phyloP scores from a whole-genome alignment of 352 stramenopile genomes.

The Phytopythium sindhum region DNA sequence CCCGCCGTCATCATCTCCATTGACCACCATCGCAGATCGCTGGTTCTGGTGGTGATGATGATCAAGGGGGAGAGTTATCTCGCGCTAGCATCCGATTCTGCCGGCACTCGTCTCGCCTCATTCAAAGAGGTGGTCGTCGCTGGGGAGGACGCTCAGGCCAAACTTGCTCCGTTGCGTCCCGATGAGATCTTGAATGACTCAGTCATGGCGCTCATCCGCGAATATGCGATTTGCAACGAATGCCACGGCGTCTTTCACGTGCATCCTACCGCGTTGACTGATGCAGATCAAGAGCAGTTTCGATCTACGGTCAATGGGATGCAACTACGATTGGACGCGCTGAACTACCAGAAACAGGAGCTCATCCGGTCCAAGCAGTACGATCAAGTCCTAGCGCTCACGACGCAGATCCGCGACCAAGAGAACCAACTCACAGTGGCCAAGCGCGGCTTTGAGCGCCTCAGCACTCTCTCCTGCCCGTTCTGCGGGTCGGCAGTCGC shows the following conservation, averaged over 20 bases:
- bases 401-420: constrained; percentile 19
- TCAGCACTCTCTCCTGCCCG: constrained; percentile 37
- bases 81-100: neutral
- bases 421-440: constrained; percentile 27
- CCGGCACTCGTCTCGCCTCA: constrained; percentile 1
- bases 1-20: constrained; percentile 20
- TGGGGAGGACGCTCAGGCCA: constrained; percentile 22
- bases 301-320: constrained; percentile 10
- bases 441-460: constrained; percentile 46
- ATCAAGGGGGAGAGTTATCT: neutral
- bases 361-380: constrained; percentile 32
- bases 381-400: constrained; percentile 23
- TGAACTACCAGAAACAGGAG: constrained; percentile 18
- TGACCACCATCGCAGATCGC: constrained; percentile 15
- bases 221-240: constrained; percentile 43
- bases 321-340: constrained; percentile 14
- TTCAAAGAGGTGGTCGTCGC: constrained; percentile 31
- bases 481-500: constrained; percentile 22
- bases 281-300: constrained; percentile 24
- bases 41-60: constrained; percentile 17
- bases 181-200: constrained; percentile 13
- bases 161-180: constrained; percentile 19
- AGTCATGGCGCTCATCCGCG: constrained; percentile 13
- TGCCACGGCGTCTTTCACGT: constrained; percentile 49
- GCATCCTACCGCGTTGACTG: constrained; percentile 7